phyloP scores from a whole-genome alignment of 345 rosid species.

The Euphorbia tirucalli region DNA sequence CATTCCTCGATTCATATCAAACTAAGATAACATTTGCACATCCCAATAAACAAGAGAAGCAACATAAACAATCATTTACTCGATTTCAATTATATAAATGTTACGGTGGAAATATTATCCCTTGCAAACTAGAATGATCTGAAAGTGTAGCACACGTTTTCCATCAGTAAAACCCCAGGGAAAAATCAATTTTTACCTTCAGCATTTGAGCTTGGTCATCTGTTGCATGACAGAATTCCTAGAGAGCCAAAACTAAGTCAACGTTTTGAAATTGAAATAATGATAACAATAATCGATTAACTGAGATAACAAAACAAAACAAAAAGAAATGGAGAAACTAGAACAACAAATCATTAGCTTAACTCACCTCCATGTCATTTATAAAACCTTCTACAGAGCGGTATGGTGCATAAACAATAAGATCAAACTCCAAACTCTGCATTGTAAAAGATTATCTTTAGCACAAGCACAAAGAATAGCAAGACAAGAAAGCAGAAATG shows the following conservation, averaged over 20 bases:
- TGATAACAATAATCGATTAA: not conserved
- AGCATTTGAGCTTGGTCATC: slow-evolving; percentile 53
- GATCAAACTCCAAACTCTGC: slow-evolving; percentile 97
- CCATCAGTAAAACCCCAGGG: not conserved
- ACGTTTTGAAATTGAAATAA: slow-evolving; percentile 6
- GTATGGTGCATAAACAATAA: slow-evolving; percentile 91
- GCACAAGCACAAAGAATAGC: slow-evolving; percentile 6
- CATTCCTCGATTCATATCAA: not conserved
- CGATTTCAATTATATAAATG: not conserved
- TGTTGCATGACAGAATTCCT: slow-evolving; percentile 61
- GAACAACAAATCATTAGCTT: not conserved
- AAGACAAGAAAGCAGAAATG: slow-evolving; percentile 12
- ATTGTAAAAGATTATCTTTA: slow-evolving; percentile 20
- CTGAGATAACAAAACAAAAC: not conserved
- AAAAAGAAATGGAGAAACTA: not conserved
- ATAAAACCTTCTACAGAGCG: slow-evolving; percentile 92
- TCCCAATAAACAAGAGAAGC: slow-evolving; percentile 4
- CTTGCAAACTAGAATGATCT: not conserved
- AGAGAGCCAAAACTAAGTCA: slow-evolving; percentile 23
- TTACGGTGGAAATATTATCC: not conserved
- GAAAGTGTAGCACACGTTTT: not conserved
- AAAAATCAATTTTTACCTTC: slow-evolving; percentile 46
- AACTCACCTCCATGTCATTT: slow-evolving; percentile 63
- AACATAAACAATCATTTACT: not conserved
- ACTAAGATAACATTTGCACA: not conserved